Percentiles rank a stretch among this genome's conserved stretches.
Conservation (phyloP, 805 yeast genomes). For the Metschnikowia aberdeeniae region DNA sequence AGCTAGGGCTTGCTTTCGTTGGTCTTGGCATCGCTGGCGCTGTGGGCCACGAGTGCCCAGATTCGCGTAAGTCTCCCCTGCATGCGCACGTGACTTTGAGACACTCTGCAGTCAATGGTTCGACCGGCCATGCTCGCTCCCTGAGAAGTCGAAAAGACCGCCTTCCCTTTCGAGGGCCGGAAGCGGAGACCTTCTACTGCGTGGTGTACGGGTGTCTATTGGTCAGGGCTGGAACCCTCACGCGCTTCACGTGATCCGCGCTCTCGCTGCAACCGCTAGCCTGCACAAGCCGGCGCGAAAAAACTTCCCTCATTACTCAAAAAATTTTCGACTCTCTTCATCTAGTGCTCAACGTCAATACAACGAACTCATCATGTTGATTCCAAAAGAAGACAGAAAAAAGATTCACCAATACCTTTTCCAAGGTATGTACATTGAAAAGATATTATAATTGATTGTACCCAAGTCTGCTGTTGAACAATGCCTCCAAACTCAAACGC, state of each 20-base stretch:
- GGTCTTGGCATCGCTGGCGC: too few relatives aligned
- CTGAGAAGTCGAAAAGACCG: too few relatives aligned
- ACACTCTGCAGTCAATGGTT: too few relatives aligned
- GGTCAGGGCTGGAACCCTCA: slow-evolving; percentile 3
- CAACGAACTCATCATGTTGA: slow-evolving; percentile 63
- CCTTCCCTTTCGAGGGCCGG: too few relatives aligned
- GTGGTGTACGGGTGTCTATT: too few relatives aligned
- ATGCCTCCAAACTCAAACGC: neutral
- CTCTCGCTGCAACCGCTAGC: slow-evolving; percentile 7
- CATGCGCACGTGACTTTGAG: too few relatives aligned
- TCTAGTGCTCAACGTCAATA: slow-evolving; percentile 18
- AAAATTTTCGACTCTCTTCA: slow-evolving; percentile 14
- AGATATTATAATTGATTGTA: neutral
- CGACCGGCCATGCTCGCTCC: too few relatives aligned
- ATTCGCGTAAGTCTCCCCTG: too few relatives aligned
- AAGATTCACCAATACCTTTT: slow-evolving; percentile 98
- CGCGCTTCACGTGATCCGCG: neutral
- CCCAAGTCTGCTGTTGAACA: neutral
- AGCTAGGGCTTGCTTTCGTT: too few relatives aligned
- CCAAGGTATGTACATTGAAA: slow-evolving; percentile 69
- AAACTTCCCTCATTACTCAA: slow-evolving; percentile 14
- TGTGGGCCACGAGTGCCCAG: too few relatives aligned
- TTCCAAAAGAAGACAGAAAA: slow-evolving; percentile 99
- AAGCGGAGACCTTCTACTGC: too few relatives aligned
- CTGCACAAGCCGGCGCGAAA: slow-evolving; percentile 16